Base-by-base conservation (phyloP, 139 green algal species). In the Bryopsis sp. region DNA sequence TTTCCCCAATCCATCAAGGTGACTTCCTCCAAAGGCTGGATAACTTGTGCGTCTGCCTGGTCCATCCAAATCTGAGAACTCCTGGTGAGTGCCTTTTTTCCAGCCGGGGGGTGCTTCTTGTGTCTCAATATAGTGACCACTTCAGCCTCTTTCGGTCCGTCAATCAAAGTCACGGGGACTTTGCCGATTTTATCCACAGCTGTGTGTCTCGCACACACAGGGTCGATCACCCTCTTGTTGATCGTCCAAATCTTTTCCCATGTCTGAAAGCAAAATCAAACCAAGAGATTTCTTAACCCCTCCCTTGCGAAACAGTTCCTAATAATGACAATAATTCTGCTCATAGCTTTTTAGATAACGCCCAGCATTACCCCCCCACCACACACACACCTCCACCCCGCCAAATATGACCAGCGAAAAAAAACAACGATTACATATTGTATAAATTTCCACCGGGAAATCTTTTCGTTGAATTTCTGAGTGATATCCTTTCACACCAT, bases 1-100 rank as follows among this genome's bases (percentile, higher is more conserved):
- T 99, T 98, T 68, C 95, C 95, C 95, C 95, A 99, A 67, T 92
- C 89, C 95, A 99, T 99, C 28, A 99, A 84, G 36, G 95, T 99
- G 36, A 98, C 83, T 76, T 89, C 83, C 72, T 97, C 92, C 1
- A 85, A 87, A 58, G 96, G 85, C 2, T 48, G 67, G 0, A 99
- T 5, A 29, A 76, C 69, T 35, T 71, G 39, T 11, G 89, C 94
- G 77, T 99, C 94, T 1, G 60, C 80, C 71, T 90, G 74, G 64
- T 99, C 95, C 2, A 99, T 72, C 81, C 78, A 87, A 2, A 96
- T 67, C 3, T 71, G 59, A 26, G 39, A 54, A 6, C 57, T 48
- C 8, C 75, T 72, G n/a, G 72, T 39, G 34, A 82, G 72, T 2
- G 81, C 63, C 77, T 97, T 97, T 32, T 76, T 87, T 75, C 66